Percentiles rank a stretch among this genome's conserved stretches.
Conservation (phyloP, 768 basidiomycete genomes). For the Baorangia bicolor region DNA sequence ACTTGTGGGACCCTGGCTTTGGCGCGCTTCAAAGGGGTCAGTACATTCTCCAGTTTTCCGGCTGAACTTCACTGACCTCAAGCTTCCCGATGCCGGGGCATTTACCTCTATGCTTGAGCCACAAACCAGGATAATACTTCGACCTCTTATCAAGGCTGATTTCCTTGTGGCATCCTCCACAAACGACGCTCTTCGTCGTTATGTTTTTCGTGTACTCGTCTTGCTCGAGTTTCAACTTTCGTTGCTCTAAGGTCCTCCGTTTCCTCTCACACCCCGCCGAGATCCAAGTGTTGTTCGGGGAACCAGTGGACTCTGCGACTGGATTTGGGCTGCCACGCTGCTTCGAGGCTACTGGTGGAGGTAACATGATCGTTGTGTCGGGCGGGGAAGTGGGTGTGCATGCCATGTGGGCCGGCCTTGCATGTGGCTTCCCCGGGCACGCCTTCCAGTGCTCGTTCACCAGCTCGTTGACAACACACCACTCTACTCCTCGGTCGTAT, state of each 20-base stretch:
- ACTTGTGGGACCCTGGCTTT: not conserved
- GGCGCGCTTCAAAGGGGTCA: conserved; percentile 20
- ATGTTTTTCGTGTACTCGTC: conserved; percentile 28
- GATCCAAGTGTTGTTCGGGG: conserved; percentile 8
- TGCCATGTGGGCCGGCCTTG: conserved; percentile 7
- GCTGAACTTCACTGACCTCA: conserved; percentile 22
- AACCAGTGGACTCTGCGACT: not conserved
- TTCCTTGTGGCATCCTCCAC: conserved; percentile 27
- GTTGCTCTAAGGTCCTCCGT: conserved; percentile 27
- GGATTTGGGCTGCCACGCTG: not conserved
- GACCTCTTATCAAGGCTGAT: conserved; percentile 37
- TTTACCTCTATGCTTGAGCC: conserved; percentile 33
- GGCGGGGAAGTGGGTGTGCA: conserved; percentile 12
- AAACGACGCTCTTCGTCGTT: conserved; percentile 28
- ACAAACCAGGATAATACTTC: conserved; percentile 36
- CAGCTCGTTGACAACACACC: conserved; percentile 28
- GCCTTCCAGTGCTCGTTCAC: conserved; percentile 28
- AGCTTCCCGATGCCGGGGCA: conserved; percentile 25
- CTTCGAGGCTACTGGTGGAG: conserved; percentile 2
- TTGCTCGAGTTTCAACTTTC: conserved; percentile 28
- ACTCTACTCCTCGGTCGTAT: conserved; percentile 27
- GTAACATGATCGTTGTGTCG: conserved; percentile 8
- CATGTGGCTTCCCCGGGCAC: conserved; percentile 25
- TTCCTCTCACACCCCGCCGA: conserved; percentile 27
- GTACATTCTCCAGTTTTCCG: not conserved